Base-by-base conservation (phyloP, 2,329 filamentous ascomycete genomes). In the Fusarium zealandicum region DNA sequence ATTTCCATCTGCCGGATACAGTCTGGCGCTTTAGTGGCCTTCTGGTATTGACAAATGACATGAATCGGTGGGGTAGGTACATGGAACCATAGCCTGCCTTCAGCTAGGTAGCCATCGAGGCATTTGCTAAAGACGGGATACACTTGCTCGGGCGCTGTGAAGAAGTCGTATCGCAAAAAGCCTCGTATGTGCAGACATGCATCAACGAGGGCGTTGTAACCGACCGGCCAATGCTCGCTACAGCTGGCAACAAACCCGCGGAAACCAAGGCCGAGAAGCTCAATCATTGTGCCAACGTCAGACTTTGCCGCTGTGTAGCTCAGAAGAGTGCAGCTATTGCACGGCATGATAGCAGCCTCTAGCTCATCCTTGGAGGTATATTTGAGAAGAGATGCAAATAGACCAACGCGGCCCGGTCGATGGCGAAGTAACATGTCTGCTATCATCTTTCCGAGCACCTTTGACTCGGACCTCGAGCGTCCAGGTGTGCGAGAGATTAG, bases 251-350 rank as follows among this genome's bases (percentile, higher is more conserved):
- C 47, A 32, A 68, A 58, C 2, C 63, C 65, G 3, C 14, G 40
- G 13, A 68, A 46, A 0, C 59, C 65, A 17, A 56, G 22, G 8
- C 64, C 59, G 6, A 67, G 12, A 6, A 65, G 62, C 32, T 64
- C 61, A 7, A 65, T 9, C 57, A 67, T 63, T 7, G 57, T 39
- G 0, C 39, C 32, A 12, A 51, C 40, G 11, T 39, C 31, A 4
- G 22, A 8, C 1, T 37, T 22, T 0, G 46, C 31, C 1, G 60
- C 52, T n/a, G 64, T 59, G 18, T 59, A 64, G 28, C 65, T 68
- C 32, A 68, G 47, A 11, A 68, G 57, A 18, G 63, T 68, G 17
- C 65, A 68, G 1, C 54, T 50, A n/a, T 51, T 41, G 33, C 65
- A 68, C 12, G 65, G 62, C 50, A 68, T 30, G 31, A 63, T 39